Base-by-base conservation (phyloP, 345 rosid genomes). In the Linum trigynum region DNA sequence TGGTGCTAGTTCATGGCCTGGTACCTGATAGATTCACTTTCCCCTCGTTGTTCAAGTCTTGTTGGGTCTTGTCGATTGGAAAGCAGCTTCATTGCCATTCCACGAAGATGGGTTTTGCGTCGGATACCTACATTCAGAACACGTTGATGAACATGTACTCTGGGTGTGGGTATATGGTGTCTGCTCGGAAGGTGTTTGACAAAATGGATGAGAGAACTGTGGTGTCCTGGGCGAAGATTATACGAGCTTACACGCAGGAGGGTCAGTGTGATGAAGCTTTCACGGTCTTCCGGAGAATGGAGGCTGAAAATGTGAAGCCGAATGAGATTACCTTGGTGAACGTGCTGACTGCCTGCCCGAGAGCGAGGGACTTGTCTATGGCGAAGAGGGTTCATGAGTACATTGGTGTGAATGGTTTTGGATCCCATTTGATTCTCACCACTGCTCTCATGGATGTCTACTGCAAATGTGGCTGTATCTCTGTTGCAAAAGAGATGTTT, bases 1-100 rank as follows among this genome's bases (percentile, higher is more conserved):
- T 68, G 67, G 39, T 68, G 5, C 32, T 23, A 1, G 17, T 60
- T 45, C 69, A 61, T 23, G 72, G 65, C 14, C 56, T 64, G n/a
- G 0, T 63, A 4, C 69, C 67, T 1, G 72, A 75, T 23, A 62
- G 66, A 5, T 75, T 70, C 74, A 51, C 64, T 5, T 70, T 63
- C 61, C 75, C 78, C 12, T 70, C 71, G 2, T 65, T 75, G 71
- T 67, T 67, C 73, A 67, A 75, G 53, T 62, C 69, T 14, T 57
- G 65, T 48, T 10, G 40, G 9, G 57, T 57, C 35, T 43, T 63
- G 32, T 35, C 7, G 5, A 57, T 15, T 11, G 78, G 57, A 10
- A 67, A 61, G 56, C 59, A 64, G 42, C 63, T 64, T 2, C 75
- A 71, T 65, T 64, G 67, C 57, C 70, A 71, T 10, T 66, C 70